Percentiles rank a stretch among this genome's conserved stretches.
phyloP scores from a whole-genome alignment of 305 asterid species.

The Striga hermonthica region DNA sequence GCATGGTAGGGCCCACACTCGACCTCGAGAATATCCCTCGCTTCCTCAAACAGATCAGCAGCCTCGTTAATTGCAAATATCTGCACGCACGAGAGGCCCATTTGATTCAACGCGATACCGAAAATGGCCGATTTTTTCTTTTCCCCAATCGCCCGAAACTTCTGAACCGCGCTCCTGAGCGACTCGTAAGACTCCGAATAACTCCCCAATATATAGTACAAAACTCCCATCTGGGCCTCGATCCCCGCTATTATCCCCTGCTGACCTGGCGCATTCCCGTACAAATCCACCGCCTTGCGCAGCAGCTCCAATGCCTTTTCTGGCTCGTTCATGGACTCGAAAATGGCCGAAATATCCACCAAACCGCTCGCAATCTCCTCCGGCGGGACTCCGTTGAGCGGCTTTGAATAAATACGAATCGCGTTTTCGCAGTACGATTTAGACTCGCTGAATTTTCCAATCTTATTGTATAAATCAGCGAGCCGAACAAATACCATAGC shows the following conservation, averaged over 20 bases:
- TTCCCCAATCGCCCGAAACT: constrained; percentile 61
- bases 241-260: constrained; percentile 75
- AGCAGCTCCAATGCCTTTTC: constrained; percentile 65
- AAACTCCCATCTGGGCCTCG: constrained; percentile 91
- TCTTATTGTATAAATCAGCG: constrained; percentile 80
- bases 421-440: constrained; percentile 79
- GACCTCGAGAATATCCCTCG: constrained; percentile 59
- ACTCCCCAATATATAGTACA: constrained; percentile 70
- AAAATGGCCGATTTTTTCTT: constrained; percentile 68
- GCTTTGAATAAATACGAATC: constrained; percentile 61
- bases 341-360: constrained; percentile 76
- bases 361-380: constrained; percentile 92
- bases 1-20: constrained; percentile 82
- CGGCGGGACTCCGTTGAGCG: constrained; percentile 43
- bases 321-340: constrained; percentile 68
- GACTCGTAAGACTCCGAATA: constrained; percentile 62
- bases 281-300: constrained; percentile 62
- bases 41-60: constrained; percentile 74
- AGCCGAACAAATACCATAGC: constrained; percentile 77
- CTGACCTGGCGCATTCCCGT: constrained; percentile 68
- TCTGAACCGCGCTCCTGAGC: constrained; percentile 53
- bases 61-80: constrained; percentile 72
- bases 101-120: constrained; percentile 80
- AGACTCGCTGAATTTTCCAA: constrained; percentile 73
- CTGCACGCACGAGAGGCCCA: constrained; percentile 86